Percentiles rank a stretch among this genome's conserved stretches.
These are phyloP conservation scores for Auricularia sp. DNA, from an alignment of 768 basidiomycete genomes.

Conservation along the genomic window DNA sequence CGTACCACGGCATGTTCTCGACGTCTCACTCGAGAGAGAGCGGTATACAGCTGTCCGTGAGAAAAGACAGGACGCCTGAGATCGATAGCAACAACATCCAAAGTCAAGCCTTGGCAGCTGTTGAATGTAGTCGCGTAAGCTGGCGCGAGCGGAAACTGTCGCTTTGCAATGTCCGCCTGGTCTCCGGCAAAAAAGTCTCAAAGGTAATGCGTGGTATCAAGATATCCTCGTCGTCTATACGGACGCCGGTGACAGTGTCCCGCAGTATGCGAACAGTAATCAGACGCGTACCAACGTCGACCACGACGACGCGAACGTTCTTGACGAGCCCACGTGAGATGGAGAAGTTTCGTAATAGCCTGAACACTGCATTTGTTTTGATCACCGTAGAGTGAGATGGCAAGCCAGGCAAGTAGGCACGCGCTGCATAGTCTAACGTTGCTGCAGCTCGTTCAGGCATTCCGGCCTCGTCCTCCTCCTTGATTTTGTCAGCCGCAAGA, in stretches of 20 bases:
- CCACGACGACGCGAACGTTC: slow-evolving; percentile 28
- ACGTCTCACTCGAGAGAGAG: slow-evolving; percentile 5
- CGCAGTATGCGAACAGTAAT: slow-evolving; percentile 18
- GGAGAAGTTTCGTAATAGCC: slow-evolving; percentile 30
- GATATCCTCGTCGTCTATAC: slow-evolving; percentile 16
- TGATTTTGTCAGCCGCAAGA: slow-evolving; percentile 5
- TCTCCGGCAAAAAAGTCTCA: neutral
- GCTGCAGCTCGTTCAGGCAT: slow-evolving; percentile 11
- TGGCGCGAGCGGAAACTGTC: slow-evolving; percentile 8
- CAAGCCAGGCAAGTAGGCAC: slow-evolving; percentile 15
- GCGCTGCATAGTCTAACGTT: slow-evolving; percentile 16
- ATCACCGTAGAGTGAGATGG: slow-evolving; percentile 14
- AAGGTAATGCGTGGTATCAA: slow-evolving; percentile 21
- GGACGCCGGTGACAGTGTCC: slow-evolving; percentile 1
- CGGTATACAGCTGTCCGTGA: slow-evolving; percentile 11
- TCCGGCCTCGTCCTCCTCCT: slow-evolving; percentile 15
- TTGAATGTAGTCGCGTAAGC: slow-evolving; percentile 13
- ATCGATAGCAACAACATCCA: slow-evolving; percentile 8
- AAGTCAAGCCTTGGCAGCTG: slow-evolving; percentile 11
- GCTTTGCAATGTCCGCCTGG: slow-evolving; percentile 1
- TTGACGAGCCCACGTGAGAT: slow-evolving; percentile 30
- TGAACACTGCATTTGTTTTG: slow-evolving; percentile 25
- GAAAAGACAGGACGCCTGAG: slow-evolving; percentile 6
- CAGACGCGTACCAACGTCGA: slow-evolving; percentile 17
- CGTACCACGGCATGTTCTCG: neutral